A percentile compares a stretch with the other conserved stretches of the same genome.
These are phyloP conservation scores for Boletus insuetus DNA, from an alignment of 768 basidiomycete genomes.

Conservation along the genomic window DNA sequence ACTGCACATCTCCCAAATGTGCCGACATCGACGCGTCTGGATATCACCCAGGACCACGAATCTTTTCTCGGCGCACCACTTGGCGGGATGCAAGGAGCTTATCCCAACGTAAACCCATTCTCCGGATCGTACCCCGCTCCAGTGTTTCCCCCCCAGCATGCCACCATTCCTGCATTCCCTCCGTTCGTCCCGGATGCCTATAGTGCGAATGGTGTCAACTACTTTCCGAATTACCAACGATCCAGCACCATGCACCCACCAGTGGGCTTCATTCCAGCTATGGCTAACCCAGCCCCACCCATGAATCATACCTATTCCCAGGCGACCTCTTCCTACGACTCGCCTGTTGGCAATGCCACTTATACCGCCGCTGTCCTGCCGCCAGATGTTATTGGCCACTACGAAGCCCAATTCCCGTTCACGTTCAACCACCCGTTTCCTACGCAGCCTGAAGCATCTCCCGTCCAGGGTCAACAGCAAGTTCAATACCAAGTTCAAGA, in stretches of 20 bases:
- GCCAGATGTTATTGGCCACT: neutral
- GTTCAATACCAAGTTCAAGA: neutral
- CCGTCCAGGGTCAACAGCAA: neutral
- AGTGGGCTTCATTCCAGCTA: neutral
- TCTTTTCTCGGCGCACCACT: too few relatives aligned
- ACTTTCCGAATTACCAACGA: neutral
- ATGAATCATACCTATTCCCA: neutral
- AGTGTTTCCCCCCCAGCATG: too few relatives aligned
- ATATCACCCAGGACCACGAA: neutral
- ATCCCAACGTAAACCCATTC: neutral
- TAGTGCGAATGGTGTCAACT: neutral
- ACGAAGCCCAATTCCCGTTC: too few relatives aligned
- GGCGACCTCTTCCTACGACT: neutral
- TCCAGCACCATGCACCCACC: neutral
- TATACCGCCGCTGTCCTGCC: too few relatives aligned
- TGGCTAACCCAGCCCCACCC: neutral
- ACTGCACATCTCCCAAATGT: neutral
- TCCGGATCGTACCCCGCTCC: neutral
- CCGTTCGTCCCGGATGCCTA: neutral
- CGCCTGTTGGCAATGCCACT: neutral
- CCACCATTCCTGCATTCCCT: neutral
- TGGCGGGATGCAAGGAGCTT: too few relatives aligned
- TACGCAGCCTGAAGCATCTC: neutral
- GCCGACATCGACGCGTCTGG: neutral
- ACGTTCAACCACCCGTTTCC: too few relatives aligned